A percentile compares a stretch with the other conserved stretches of the same genome.
phyloP scores from a whole-genome alignment of 176 grass and related monocot species.

The Ensete ventricosum region DNA sequence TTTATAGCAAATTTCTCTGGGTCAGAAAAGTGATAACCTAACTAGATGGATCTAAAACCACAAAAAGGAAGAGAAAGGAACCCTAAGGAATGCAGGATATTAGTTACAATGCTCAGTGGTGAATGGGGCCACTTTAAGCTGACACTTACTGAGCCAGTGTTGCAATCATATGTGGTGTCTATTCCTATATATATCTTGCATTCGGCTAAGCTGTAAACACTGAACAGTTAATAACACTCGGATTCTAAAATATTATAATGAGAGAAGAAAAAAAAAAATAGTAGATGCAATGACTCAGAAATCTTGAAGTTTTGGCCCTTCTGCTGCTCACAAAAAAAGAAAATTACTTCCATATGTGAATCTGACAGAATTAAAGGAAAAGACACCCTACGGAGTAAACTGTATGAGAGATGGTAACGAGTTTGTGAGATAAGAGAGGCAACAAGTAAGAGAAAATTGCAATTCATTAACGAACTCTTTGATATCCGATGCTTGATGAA shows the following conservation, averaged over 20 bases:
- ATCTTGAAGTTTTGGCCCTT: no score
- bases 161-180: neutral
- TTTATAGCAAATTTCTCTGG: no score
- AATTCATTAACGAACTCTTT: neutral
- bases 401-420: neutral
- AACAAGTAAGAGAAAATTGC: neutral
- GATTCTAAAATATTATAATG: no score
- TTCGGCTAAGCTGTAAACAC: neutral
- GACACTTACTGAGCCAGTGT: neutral
- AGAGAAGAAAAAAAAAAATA: no score
- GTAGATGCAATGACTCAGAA: no score
- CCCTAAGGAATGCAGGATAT: neutral
- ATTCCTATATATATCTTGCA: neutral
- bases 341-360: no score
- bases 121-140: neutral
- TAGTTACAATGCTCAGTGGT: neutral
- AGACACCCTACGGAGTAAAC: neutral
- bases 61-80: neutral
- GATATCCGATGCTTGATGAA: conserved; percentile 17
- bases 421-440: neutral
- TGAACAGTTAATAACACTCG: no score
- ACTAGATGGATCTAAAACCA: no score
- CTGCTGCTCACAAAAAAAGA: no score
- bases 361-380: neutral
- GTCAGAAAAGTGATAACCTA: no score